Evolutionary conservation across 176 grass and related monocot genomes (phyloP).

Genomic region (Poa pratensis): DNA sequence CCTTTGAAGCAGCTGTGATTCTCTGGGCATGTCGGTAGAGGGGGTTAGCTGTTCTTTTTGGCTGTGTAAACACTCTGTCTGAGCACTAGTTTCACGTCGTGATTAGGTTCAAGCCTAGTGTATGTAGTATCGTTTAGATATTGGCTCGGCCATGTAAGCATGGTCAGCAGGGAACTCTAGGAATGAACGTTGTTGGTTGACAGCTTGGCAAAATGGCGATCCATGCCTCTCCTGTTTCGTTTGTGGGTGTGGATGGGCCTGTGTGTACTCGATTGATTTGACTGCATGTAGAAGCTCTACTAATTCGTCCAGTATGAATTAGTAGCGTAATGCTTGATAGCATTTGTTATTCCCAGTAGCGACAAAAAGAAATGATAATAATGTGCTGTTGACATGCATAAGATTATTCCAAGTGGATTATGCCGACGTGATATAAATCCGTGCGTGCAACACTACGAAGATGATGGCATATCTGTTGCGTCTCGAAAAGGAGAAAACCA

Average conservation of each 20-base stretch:
- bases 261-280: no score
- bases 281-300: no score
- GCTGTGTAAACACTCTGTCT: constrained; percentile 26
- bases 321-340: no score
- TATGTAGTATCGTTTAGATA: constrained; percentile 38
- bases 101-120: constrained; percentile 24
- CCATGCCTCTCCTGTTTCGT: neutral
- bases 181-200: neutral
- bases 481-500: neutral
- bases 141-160: constrained; percentile 18
- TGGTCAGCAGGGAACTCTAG: neutral
- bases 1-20: neutral
- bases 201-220: neutral
- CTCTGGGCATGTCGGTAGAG: neutral
- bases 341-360: no score
- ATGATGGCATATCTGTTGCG: neutral
- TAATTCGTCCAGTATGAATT: no score
- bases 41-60: neutral
- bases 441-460: no score
- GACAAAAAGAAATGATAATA: no score
- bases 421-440: no score
- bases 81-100: neutral
- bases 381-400: no score
- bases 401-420: neutral
- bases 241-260: neutral